A percentile compares a stretch with the other conserved stretches of the same genome.
Conservation (phyloP, 352 stramenopile genomes). For the Phytophthora pinifolia region DNA sequence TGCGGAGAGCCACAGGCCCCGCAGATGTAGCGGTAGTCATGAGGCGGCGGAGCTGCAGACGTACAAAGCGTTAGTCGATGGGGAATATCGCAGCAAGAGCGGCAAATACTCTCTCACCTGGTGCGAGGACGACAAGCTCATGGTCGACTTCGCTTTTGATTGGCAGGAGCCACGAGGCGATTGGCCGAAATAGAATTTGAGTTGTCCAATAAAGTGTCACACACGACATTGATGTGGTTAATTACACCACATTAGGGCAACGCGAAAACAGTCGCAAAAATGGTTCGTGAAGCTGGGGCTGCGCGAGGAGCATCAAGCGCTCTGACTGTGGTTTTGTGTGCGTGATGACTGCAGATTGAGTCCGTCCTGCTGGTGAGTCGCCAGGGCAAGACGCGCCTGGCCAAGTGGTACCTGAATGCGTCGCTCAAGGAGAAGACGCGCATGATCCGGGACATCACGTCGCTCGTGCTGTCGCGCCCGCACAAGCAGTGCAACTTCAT, state of each 20-base stretch:
- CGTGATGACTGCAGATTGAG: conserved; percentile 67
- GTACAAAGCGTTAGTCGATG: not conserved
- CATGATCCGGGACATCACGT: conserved; percentile 88
- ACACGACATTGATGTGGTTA: not conserved
- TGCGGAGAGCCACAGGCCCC: conserved; percentile 58
- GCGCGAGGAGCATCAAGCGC: not conserved
- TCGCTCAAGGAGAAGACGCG: conserved; percentile 85
- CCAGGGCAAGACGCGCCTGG: conserved; percentile 91
- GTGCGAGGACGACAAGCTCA: conserved; percentile 3
- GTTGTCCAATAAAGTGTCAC: not conserved
- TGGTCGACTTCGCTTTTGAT: conserved; percentile 23
- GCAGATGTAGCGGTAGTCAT: conserved; percentile 35
- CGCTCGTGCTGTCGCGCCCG: conserved; percentile 83
- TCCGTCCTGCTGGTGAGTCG: conserved; percentile 88
- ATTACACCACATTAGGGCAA: no score
- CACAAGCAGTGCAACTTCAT: conserved; percentile 94
- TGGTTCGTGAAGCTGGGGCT: conserved; percentile 5
- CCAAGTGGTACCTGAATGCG: conserved; percentile 89
- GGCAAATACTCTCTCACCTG: conserved; percentile 15
- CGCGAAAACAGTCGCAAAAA: no score
- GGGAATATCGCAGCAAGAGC: not conserved
- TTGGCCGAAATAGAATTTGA: no score
- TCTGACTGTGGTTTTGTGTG: not conserved
- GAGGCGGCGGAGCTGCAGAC: conserved; percentile 15
- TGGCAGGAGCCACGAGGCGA: conserved; percentile 17